Evolutionary conservation across 1,284 basidiomycete genomes (phyloP).

Genomic region (Cutaneotrichosporon sp.): DNA sequence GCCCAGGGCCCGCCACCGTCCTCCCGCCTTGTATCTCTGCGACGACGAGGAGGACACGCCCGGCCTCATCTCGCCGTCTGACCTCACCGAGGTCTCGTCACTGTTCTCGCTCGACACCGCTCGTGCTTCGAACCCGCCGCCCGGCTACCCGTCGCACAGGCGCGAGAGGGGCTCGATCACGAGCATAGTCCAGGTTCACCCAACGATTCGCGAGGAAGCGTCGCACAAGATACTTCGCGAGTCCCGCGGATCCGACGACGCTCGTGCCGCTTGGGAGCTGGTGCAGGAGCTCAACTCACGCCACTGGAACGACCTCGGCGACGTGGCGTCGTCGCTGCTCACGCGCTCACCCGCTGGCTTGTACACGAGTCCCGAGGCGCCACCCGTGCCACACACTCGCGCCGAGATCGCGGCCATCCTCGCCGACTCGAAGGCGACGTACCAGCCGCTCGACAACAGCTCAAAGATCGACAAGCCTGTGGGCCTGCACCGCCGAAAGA

Average conservation of each 20-base stretch:
- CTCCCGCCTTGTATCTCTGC: slow-evolving; percentile 27
- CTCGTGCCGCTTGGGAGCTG: not conserved
- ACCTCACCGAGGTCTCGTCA: slow-evolving; percentile 34
- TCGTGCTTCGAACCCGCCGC: slow-evolving; percentile 28
- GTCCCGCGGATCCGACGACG: not conserved
- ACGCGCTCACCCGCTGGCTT: slow-evolving; percentile 10
- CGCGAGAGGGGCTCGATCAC: slow-evolving; percentile 36
- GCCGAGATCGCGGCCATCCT: slow-evolving; percentile 38
- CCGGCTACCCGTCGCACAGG: slow-evolving; percentile 16
- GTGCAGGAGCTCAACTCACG: not conserved
- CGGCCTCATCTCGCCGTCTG: slow-evolving; percentile 39
- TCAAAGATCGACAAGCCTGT: slow-evolving; percentile 10
- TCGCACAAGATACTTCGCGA: slow-evolving; percentile 37
- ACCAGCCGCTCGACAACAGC: slow-evolving; percentile 35
- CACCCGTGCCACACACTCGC: slow-evolving; percentile 29
- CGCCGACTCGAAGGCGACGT: slow-evolving; percentile 35
- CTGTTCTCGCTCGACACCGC: slow-evolving; percentile 39
- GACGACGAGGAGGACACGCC: slow-evolving; percentile 33
- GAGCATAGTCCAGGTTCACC: slow-evolving; percentile 30
- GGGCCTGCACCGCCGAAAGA: slow-evolving; percentile 26
- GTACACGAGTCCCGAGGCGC: not conserved
- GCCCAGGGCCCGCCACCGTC: slow-evolving; percentile 27
- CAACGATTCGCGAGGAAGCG: slow-evolving; percentile 45
- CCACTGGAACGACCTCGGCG: not conserved
- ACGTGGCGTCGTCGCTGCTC: not conserved